Evolutionary conservation across 768 basidiomycete genomes (phyloP).

Genomic region (Boletus insuetus): DNA sequence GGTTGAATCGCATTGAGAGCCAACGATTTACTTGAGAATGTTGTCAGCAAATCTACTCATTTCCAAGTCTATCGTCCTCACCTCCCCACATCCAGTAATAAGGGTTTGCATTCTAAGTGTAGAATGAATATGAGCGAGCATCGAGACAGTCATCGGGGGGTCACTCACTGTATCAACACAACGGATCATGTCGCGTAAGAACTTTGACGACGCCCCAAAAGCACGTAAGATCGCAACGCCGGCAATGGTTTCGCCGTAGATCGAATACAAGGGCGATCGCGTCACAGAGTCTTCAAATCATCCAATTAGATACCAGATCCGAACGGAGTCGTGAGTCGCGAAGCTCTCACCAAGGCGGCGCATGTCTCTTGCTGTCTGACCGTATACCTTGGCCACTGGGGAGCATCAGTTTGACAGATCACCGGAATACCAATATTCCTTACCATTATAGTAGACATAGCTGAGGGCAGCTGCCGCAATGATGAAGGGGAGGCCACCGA

Average conservation of each 20-base stretch:
- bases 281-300: conserved; percentile 42
- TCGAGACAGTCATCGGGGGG: not conserved
- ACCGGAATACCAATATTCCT: conserved; percentile 13
- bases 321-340: not conserved
- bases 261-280: conserved; percentile 46
- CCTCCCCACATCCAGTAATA: conserved; percentile 93
- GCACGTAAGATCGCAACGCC: conserved; percentile 63
- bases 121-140: conserved; percentile 1
- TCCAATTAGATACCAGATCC: not conserved
- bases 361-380: conserved; percentile 87
- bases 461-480: conserved; percentile 56
- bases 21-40: conserved; percentile 73
- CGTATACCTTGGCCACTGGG: conserved; percentile 51
- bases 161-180: conserved; percentile 73
- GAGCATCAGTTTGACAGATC: conserved; percentile 4
- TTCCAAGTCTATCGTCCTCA: conserved; percentile 27
- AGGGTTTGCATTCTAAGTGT: conserved; percentile 55
- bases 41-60: conserved; percentile 2
- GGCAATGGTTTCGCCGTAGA: conserved; percentile 50
- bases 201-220: conserved; percentile 86
- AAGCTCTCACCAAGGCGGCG: conserved; percentile 59
- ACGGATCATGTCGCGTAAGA: conserved; percentile 78
- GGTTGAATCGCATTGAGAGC: conserved; percentile 84
- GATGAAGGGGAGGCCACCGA: conserved; percentile 78
- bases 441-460: conserved; percentile 69